These are phyloP conservation scores for Quercus robur DNA, from an alignment of 306 rosid species.

Conservation along the genomic window DNA sequence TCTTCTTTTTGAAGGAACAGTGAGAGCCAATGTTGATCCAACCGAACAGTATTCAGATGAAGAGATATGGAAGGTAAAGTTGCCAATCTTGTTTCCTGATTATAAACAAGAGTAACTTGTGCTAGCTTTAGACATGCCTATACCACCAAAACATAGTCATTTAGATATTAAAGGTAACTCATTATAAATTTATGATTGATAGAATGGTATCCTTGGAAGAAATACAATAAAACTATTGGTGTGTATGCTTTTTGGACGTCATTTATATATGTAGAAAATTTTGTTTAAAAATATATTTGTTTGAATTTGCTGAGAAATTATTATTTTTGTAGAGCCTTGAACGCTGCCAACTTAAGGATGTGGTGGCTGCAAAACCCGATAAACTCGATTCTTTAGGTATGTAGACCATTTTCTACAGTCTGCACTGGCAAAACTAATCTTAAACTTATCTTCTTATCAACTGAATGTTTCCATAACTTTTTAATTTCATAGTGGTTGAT, in stretches of 20 bases:
- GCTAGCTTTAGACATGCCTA: neutral
- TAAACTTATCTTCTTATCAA: neutral
- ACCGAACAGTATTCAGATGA: slow-evolving; percentile 67
- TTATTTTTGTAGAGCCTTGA: slow-evolving; percentile 58
- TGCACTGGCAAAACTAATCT: slow-evolving; percentile 4
- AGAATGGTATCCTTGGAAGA: neutral
- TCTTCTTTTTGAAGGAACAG: slow-evolving; percentile 96
- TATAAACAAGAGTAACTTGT: neutral
- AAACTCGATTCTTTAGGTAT: slow-evolving; percentile 80
- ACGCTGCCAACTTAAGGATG: slow-evolving; percentile 90
- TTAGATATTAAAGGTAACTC: too few species aligned
- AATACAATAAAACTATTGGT: neutral
- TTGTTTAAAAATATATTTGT: neutral
- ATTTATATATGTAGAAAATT: neutral
- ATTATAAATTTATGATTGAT: too few species aligned
- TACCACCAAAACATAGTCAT: neutral
- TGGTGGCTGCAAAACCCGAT: slow-evolving; percentile 72
- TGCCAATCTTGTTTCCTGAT: neutral
- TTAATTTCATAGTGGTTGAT: slow-evolving; percentile 53
- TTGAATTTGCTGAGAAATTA: neutral
- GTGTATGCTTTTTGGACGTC: neutral
- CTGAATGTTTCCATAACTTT: neutral
- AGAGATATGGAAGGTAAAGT: slow-evolving; percentile 84
- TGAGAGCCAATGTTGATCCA: slow-evolving; percentile 88
- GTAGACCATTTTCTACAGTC: slow-evolving; percentile 8